These are phyloP conservation scores for Lodderomyces jiufengensis DNA, from an alignment of 1,139 yeast genomes.

Conservation along the genomic window DNA sequence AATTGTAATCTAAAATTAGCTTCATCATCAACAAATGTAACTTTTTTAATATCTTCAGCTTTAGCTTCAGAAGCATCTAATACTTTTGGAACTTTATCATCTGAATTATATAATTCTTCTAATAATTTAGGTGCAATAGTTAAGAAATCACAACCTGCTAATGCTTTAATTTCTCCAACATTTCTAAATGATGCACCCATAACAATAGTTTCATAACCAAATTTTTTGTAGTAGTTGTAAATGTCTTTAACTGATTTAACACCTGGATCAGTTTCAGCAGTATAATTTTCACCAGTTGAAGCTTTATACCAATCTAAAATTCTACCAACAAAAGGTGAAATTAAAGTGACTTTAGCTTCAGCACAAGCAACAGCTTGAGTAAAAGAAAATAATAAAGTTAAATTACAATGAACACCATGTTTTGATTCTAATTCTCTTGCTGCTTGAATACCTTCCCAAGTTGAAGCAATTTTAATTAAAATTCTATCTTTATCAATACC, in stretches of 20 bases:
- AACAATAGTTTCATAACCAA: slow-evolving; percentile 92
- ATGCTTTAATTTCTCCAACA: slow-evolving; percentile 90
- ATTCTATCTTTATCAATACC: slow-evolving; percentile 89
- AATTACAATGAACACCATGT: slow-evolving; percentile 90
- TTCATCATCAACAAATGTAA: slow-evolving; percentile 80
- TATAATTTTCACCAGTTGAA: slow-evolving; percentile 83
- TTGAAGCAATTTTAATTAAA: slow-evolving; percentile 93
- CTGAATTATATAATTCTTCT: slow-evolving; percentile 82
- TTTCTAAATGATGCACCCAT: slow-evolving; percentile 99
- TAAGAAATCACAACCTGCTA: slow-evolving; percentile 96
- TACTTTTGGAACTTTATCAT: slow-evolving; percentile 73
- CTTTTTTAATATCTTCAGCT: slow-evolving; percentile 60
- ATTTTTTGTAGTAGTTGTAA: slow-evolving; percentile 98
- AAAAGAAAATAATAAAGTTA: slow-evolving; percentile 91
- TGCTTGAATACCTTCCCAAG: slow-evolving; percentile 99
- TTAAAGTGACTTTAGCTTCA: slow-evolving; percentile 92
- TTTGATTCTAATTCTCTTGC: slow-evolving; percentile 92
- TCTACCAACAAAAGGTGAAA: slow-evolving; percentile 99
- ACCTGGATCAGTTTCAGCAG: slow-evolving; percentile 90
- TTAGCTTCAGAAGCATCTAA: slow-evolving; percentile 62
- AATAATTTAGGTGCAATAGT: slow-evolving; percentile 93
- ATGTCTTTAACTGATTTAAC: slow-evolving; percentile 82
- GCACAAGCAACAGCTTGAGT: slow-evolving; percentile 99
- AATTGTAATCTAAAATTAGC: slow-evolving; percentile 84
- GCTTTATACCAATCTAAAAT: slow-evolving; percentile 99